These are phyloP conservation scores for Podila verticillata DNA, from an alignment of 192 early-diverging fungal species.

Conservation along the genomic window DNA sequence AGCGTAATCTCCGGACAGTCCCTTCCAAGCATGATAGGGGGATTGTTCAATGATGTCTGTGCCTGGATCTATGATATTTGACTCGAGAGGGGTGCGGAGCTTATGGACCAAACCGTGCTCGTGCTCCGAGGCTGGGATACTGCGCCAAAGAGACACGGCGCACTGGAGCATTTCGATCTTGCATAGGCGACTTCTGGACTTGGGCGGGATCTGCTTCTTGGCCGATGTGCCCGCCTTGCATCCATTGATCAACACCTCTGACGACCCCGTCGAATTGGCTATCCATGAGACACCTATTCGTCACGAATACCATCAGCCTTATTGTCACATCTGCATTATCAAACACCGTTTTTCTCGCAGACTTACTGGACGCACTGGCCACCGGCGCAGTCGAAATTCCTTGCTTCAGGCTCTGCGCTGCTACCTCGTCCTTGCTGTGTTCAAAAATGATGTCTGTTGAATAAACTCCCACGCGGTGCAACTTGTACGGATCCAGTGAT, in stretches of 20 bases:
- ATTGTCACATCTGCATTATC: not conserved
- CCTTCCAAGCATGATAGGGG: conserved; percentile 31
- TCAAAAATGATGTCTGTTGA: conserved; percentile 9
- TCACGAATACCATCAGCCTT: too few species aligned
- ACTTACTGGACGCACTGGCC: conserved; percentile 32
- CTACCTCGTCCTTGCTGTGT: conserved; percentile 13
- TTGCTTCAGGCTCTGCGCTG: conserved; percentile 2
- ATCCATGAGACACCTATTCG: conserved; percentile 15
- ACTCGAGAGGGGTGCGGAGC: not conserved
- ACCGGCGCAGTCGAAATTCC: conserved; percentile 4
- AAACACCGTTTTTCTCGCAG: not conserved
- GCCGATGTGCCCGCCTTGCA: conserved; percentile 60
- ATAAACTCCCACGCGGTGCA: not conserved
- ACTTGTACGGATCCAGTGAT: not conserved
- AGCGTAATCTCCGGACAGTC: not conserved
- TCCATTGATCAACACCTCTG: conserved; percentile 62
- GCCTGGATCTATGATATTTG: not conserved
- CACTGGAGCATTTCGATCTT: conserved; percentile 35
- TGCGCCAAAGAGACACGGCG: conserved; percentile 21
- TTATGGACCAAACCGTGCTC: conserved; percentile 1
- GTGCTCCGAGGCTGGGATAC: not conserved
- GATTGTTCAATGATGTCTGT: not conserved
- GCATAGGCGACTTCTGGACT: conserved; percentile 36
- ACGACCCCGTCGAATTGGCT: conserved; percentile 8
- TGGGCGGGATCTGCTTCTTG: conserved; percentile 20